Evolutionary conservation across 1,284 basidiomycete species (phyloP).

Genomic region (Tetrapyrgos nigripes): DNA sequence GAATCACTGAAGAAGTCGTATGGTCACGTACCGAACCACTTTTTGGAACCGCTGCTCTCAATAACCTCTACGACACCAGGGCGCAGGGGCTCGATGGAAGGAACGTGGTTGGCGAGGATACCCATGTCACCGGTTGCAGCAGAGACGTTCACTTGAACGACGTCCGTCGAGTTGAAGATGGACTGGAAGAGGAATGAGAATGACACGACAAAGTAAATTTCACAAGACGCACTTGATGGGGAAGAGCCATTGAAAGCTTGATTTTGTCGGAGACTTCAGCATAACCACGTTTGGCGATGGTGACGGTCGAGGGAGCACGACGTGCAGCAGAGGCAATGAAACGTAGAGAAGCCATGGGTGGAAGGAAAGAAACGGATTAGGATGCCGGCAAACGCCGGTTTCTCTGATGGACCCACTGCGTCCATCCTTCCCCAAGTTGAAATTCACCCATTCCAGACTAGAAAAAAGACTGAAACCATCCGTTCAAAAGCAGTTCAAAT

Average conservation of each 20-base stretch:
- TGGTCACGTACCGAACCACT: conserved; percentile 88
- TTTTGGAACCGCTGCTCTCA: conserved; percentile 84
- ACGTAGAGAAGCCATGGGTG: conserved; percentile 79
- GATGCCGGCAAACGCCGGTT: conserved; percentile 33
- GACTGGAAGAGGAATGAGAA: conserved; percentile 56
- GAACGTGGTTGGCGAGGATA: conserved; percentile 96
- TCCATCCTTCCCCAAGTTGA: background rate
- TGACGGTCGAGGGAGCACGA: conserved; percentile 59
- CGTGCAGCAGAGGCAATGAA: conserved; percentile 68
- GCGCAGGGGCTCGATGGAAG: conserved; percentile 91
- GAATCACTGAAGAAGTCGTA: background rate
- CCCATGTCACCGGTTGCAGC: conserved; percentile 98
- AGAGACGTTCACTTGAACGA: conserved; percentile 92
- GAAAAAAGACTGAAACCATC: background rate
- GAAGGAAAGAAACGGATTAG: conserved; percentile 32
- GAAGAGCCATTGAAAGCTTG: conserved; percentile 88
- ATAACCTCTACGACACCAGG: conserved; percentile 94
- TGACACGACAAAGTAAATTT: background rate
- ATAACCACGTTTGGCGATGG: conserved; percentile 77
- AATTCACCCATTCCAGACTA: background rate
- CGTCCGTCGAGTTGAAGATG: conserved; percentile 87
- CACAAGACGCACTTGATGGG: conserved; percentile 81
- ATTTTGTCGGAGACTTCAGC: conserved; percentile 90
- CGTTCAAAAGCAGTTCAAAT: background rate
- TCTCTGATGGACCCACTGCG: background rate